Evolutionary conservation across 129 eudicot species (phyloP), one percentile per base, ranked within the genome.

Genomic region (Tanacetum coccineum): DNA sequence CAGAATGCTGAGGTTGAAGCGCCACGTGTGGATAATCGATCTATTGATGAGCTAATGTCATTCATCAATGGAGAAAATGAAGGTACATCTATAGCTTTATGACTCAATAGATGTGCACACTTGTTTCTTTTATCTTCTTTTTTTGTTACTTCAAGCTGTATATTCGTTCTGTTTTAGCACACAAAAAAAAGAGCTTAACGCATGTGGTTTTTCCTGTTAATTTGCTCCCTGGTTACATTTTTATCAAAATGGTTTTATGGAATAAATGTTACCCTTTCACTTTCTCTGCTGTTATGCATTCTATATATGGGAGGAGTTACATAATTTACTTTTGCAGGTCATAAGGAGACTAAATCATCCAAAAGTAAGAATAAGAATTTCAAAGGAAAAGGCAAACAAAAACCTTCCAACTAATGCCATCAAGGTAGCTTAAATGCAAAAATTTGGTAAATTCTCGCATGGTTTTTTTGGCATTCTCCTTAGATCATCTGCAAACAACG

Each of bases 41-140:
- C 95, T 17, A 80, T 87, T 59, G 90, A 84, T 66, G 90, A 87
- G 57, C 87, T 87, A 25, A 67, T 87, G 69, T 84, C 86, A 25
- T 87, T 81, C 67, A 87, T 87, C 56, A 87, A 87, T 80, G 95
- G 95, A 36, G 83, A 78, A 53, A 59, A 68, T 75, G 84, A 62
- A 76, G 95, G 94, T 49, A 49, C 13, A 7, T 49, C 54, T 32
- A 6, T 32, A 32, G 39, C 39, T 32, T 8, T 32, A 32, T 32
- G 39, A 32, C 39, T 5, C 6, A 7, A 49, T 49, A 18, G 13
- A 2, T n/a, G 54, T 49, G 54, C 54, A 49, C 2, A 49, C 20
- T 49, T 49, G 54, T 49, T 49, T 49, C 19, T 49, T 18, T 14
- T 14, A 49, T 49, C 18, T 13, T 13, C 20, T 47, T 49, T 49